Base-by-base conservation (phyloP, 768 basidiomycete species). In the Collybiopsis luxurians region DNA sequence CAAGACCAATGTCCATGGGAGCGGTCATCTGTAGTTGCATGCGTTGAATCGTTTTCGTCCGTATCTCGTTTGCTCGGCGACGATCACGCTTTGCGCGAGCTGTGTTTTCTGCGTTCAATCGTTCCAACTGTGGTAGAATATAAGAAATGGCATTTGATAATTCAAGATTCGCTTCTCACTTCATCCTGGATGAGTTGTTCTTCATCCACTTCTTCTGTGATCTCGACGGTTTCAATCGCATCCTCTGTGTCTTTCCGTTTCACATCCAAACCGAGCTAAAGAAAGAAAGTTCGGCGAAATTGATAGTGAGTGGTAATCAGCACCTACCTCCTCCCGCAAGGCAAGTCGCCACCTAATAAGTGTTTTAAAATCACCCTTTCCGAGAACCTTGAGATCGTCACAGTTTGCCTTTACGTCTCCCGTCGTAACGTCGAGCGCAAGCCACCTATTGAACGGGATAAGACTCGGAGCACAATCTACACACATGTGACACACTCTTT, bases 11-110 rank as follows among this genome's bases (percentile, higher is more conserved):
- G 64, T 98, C 97, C 62, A 95, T 75, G n/a, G 97, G 97, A 19
- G 94, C 93, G 12, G 90, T 92, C 97, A 99, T 99, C 67, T 92
- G 89, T 45, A 98, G 79, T 68, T 98, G 97, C 85, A 98, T 90
- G 52, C 95, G 89, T 66, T 93, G 92, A 39, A 98, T 87, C 1
- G 93, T 91, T 61, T 89, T 85, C 27, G 82, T 79, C 72, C 90
- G 92, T 66, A 90, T 77, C 74, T 98, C 97, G 71, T 98, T 98
- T 2, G 87, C 85, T 34, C 86, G 82, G 53, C 94, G 83, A 53
- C 90, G 82, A 63, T 92, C 90, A 7, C 90, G 87, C 69, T 93
- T 94, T 39, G 81, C 69, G 46, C 86, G 84, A 27, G 87, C 82
- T 39, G 80, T 77, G 28, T 83, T 87, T 72, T 92, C 95, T 1